A percentile compares a stretch with the other conserved stretches of the same genome.
These are phyloP conservation scores for Candida nemodendra DNA, from an alignment of 805 yeast species.

Conservation along the genomic window DNA sequence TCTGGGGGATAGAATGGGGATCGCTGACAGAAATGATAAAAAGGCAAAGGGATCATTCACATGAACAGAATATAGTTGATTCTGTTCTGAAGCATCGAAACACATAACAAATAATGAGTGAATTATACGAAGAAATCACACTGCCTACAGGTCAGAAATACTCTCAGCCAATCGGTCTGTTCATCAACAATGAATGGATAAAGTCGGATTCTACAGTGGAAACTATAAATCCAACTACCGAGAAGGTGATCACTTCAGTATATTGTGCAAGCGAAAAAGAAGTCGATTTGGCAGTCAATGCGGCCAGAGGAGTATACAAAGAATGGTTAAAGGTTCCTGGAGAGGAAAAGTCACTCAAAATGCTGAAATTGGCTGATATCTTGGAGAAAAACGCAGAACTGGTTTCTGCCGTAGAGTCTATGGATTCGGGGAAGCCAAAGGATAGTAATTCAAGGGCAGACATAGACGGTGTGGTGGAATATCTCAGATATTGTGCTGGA, in stretches of 20 bases:
- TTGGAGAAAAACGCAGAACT: conserved; percentile 48
- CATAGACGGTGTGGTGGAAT: conserved; percentile 43
- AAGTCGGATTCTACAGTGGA: conserved; percentile 40
- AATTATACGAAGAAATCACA: conserved; percentile 18
- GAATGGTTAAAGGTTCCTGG: conserved; percentile 47
- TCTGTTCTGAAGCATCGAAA: background rate
- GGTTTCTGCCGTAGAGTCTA: conserved; percentile 50
- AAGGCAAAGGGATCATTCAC: background rate
- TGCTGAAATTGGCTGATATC: conserved; percentile 50
- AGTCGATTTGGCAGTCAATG: conserved; percentile 49
- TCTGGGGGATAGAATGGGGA: no score
- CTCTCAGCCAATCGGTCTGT: conserved; percentile 61
- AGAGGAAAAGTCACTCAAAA: conserved; percentile 39
- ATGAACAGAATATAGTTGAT: background rate
- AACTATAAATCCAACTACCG: conserved; percentile 51
- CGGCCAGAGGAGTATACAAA: conserved; percentile 47
- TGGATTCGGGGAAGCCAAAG: conserved; percentile 56
- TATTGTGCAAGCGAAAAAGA: conserved; percentile 47
- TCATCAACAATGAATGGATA: conserved; percentile 55
- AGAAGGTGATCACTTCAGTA: conserved; percentile 44
- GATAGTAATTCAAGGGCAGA: conserved; percentile 48
- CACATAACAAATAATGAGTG: no score
- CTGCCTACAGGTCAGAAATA: conserved; percentile 49
- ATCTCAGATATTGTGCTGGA: conserved; percentile 56
- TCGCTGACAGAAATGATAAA: no score